Conservation (phyloP, 176 grass and related monocot genomes). For the Chloris gayana region DNA sequence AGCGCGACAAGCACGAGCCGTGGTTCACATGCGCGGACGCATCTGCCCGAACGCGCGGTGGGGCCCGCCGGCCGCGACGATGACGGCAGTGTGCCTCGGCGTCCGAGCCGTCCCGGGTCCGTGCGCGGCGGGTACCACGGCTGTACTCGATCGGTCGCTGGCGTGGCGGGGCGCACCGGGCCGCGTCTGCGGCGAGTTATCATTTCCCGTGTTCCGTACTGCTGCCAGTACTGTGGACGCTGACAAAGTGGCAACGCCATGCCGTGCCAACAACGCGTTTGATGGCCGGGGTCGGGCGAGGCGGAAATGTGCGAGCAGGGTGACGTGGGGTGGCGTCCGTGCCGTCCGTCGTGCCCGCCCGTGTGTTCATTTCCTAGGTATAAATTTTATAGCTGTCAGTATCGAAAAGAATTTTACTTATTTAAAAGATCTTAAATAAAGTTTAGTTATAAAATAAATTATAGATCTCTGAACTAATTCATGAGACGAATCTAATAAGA, state of each 20-base stretch:
- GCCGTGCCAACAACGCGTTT: background rate
- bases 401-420: too few species aligned
- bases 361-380: too few species aligned
- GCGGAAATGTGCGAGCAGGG: background rate
- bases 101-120: background rate
- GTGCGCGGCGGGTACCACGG: background rate
- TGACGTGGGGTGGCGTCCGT: background rate
- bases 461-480: too few species aligned
- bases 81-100: background rate
- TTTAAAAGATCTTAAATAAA: too few species aligned
- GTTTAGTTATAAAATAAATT: too few species aligned
- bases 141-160: background rate
- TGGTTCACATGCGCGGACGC: slow-evolving; percentile 1
- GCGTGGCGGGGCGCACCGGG: background rate
- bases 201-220: background rate
- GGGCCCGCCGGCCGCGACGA: background rate
- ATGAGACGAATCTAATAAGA: too few species aligned
- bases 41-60: background rate
- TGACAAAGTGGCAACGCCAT: background rate
- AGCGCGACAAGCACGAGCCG: background rate
- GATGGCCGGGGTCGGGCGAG: background rate
- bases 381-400: too few species aligned
- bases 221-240: background rate
- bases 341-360: background rate
- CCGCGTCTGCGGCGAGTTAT: too few species aligned